Percentiles rank a stretch among this genome's conserved stretches.
These are phyloP conservation scores for Neofusicoccum ribis DNA, from an alignment of 2,329 filamentous ascomycete genomes.

Conservation along the genomic window DNA sequence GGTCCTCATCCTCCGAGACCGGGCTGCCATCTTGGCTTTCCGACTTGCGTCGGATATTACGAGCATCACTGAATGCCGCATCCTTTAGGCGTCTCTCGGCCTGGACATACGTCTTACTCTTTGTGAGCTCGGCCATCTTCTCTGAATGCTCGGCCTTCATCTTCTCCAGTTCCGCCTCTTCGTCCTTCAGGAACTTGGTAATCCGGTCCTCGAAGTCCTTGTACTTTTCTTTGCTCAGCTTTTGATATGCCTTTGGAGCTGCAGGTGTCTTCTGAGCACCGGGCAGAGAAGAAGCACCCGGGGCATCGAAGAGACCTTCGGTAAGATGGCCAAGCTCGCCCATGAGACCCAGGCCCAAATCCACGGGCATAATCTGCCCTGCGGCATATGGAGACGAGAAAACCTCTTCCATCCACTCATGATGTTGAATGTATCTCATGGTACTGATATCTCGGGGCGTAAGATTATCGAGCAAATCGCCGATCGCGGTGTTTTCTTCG, in stretches of 20 bases:
- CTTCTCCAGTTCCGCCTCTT: conserved; percentile 78
- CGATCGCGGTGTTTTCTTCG: conserved; percentile 82
- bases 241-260: conserved; percentile 50
- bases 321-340: conserved; percentile 82
- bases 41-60: background rate
- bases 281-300: conserved; percentile 31
- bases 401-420: conserved; percentile 99
- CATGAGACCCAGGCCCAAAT: conserved; percentile 75
- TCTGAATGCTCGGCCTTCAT: conserved; percentile 79
- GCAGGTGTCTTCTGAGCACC: conserved; percentile 29
- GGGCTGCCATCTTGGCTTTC: conserved; percentile 50
- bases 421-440: conserved; percentile 86
- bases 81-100: conserved; percentile 76
- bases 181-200: conserved; percentile 67
- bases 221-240: conserved; percentile 72
- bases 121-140: conserved; percentile 72
- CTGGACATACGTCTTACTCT: conserved; percentile 66
- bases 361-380: conserved; percentile 79
- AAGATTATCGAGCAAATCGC: conserved; percentile 86
- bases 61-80: conserved; percentile 61
- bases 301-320: conserved; percentile 75
- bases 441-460: conserved; percentile 88
- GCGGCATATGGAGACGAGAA: conserved; percentile 87
- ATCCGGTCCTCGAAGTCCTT: conserved; percentile 83
- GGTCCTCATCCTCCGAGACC: conserved; percentile 26